Percentiles rank a stretch among this genome's conserved stretches.
Evolutionary conservation across 345 rosid genomes (phyloP).

Genomic region (Bretschneidera sinensis): DNA sequence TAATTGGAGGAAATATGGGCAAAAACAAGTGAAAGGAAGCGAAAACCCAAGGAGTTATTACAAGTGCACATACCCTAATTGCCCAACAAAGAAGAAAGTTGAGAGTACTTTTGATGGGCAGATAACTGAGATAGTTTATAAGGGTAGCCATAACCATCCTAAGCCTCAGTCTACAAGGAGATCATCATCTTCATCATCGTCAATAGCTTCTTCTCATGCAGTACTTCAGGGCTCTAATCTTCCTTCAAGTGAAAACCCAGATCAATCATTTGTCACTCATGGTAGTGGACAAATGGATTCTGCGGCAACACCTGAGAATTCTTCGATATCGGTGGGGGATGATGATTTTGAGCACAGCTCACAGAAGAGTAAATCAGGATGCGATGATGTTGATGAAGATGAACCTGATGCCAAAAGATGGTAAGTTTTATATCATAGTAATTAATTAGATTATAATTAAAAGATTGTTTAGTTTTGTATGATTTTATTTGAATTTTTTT

Average conservation of each 20-base stretch:
- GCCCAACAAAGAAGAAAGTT: slow-evolving; percentile 87
- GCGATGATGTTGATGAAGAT: slow-evolving; percentile 69
- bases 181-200: slow-evolving; percentile 39
- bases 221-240: slow-evolving; percentile 24
- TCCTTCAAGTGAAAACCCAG: slow-evolving; percentile 29
- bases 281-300: slow-evolving; percentile 49
- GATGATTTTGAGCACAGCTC: slow-evolving; percentile 54
- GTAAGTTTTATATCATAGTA: slow-evolving; percentile 27
- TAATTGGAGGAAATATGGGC: slow-evolving; percentile 98
- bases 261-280: slow-evolving; percentile 34
- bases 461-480: neutral
- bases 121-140: slow-evolving; percentile 83
- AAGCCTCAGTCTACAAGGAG: slow-evolving; percentile 68
- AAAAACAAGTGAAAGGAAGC: slow-evolving; percentile 92
- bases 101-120: slow-evolving; percentile 84
- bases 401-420: slow-evolving; percentile 83
- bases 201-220: slow-evolving; percentile 14
- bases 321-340: slow-evolving; percentile 61
- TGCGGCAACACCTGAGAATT: slow-evolving; percentile 59
- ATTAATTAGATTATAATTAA: neutral
- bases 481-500: neutral
- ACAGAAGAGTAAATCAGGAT: slow-evolving; percentile 51
- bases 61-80: slow-evolving; percentile 77
- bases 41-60: slow-evolving; percentile 93
- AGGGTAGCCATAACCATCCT: slow-evolving; percentile 86